phyloP scores from a whole-genome alignment of 140 eudicot species.

The Oenanthe javanica region DNA sequence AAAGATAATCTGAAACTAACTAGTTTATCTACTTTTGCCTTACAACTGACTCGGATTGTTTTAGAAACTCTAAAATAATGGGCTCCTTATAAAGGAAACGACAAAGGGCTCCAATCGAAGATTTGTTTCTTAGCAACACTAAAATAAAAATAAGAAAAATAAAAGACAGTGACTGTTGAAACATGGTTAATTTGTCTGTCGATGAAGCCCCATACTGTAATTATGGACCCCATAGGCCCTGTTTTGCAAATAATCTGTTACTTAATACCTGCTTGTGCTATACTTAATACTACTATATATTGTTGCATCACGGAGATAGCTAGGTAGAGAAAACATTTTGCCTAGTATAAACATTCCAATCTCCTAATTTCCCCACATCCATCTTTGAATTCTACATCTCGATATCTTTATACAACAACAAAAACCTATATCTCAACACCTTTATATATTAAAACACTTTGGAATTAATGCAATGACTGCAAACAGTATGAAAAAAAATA shows the following conservation, averaged over 20 bases:
- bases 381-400: too few species aligned
- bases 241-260: slow-evolving; percentile 21
- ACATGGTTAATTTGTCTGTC: slow-evolving; percentile 1
- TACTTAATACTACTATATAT: background rate
- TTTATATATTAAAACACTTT: too few species aligned
- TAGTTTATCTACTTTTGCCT: background rate
- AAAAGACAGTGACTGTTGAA: background rate
- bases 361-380: too few species aligned
- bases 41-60: slow-evolving; percentile 5
- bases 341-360: slow-evolving; percentile 25
- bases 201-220: slow-evolving; percentile 23
- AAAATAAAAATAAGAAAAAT: background rate
- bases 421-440: too few species aligned
- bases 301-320: background rate
- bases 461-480: too few species aligned
- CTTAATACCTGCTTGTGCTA: slow-evolving; percentile 15
- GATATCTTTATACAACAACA: too few species aligned
- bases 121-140: slow-evolving; percentile 3
- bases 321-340: slow-evolving; percentile 4
- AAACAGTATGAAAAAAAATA: slow-evolving; percentile 24
- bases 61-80: background rate
- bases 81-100: slow-evolving; percentile 2
- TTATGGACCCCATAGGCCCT: slow-evolving; percentile 19
- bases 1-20: background rate
- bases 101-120: background rate